Evolutionary conservation across 192 early-diverging fungal genomes (phyloP), one percentile per base, ranked within the genome.

Genomic region (Allomyces arbusculus): DNA sequence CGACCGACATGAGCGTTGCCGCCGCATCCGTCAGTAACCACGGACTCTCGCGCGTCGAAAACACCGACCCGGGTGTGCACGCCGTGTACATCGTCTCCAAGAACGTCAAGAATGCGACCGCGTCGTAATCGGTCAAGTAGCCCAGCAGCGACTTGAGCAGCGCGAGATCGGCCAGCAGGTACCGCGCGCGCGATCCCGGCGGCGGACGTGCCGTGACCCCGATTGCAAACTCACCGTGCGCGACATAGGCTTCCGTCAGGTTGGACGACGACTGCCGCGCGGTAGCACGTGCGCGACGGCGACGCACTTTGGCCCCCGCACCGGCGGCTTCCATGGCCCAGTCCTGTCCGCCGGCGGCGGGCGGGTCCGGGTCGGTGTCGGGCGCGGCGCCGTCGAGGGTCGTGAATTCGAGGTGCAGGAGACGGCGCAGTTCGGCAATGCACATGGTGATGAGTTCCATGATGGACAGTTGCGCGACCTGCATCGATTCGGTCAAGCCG

Each of bases 11-110:
- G 63, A 94, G 78, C 44, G 80, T 77, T 65, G 95, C 83, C 14
- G 89, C 93, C 28, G 94, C 80, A 63, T 97, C 93, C 23, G 85
- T 79, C 43, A 86, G 70, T 61, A 98, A 73, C 95, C 95, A 98
- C 26, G 87, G 86, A 8, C 33, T 40, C 33, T 40, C 33, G 7
- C 33, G 33, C 33, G 33, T 40, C 33, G 33, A 40, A 40, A 40
- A 40, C 33, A 40, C 33, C 33, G 33, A 40, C 33, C 33, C 33
- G 7, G 33, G 33, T 3, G 33, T 40, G 7, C 33, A 40, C 33
- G 33, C 33, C 33, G 33, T 40, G 33, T 40, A 40, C 2, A 58
- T 16, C 9, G 50, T n/a, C 3, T 58, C 50, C 50, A 58, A 58
- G 20, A 20, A n/a, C 50, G 20, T 58, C 16, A 58, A 10, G 50